Base-by-base conservation (phyloP, 2,329 filamentous ascomycete genomes). In the Cytospora chrysosperma region DNA sequence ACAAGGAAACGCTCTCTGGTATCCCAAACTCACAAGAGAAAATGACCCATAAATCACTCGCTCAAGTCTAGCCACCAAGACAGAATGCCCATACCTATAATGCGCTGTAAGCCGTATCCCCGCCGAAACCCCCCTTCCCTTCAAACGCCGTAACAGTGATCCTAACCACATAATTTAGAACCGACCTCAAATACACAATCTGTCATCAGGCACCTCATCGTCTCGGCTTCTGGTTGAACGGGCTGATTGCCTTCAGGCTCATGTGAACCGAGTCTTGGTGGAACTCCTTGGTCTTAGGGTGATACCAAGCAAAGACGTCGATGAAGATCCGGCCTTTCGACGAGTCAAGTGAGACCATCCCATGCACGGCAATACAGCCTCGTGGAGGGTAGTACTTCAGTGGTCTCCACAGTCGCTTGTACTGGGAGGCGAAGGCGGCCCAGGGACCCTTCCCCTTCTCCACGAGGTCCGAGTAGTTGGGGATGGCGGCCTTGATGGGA, bases 281-380 rank as follows among this genome's bases (percentile, higher is more conserved):
- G 58, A 78, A 84, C 53, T 74, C 75, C 65, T 78, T 77, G 49
- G 78, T 79, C 70, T 84, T 82, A 1, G 85, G 84, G 69, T 88
- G 79, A 72, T 83, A 88, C 72, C 80, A 85, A 2, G 78, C 81
- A 13, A 73, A 64, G 2, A 84, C 83, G 64, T 85, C 81, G 15
- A 87, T 74, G 2, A 79, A 77, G 61, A 87, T 70, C 56, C 76
- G 75, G 1, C 79, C 78, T 26, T 73, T 77, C 2, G 79, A 71
- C 2, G 82, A 77, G 49, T 80, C 75, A 2, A 87, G 63, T 66
- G 86, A 82, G 2, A 88, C 79, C 13, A 86, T 71, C 0, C 85
- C 85, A 19, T 81, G 81, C 1, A 88, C 77, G 1, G 75, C 71
- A 54, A 88, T 75, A 58, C 79, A 80, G 5, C 85, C 85, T 13